Evolutionary conservation across 805 yeast species (phyloP).

Genomic region (Schwanniomyces vanrijiae): DNA sequence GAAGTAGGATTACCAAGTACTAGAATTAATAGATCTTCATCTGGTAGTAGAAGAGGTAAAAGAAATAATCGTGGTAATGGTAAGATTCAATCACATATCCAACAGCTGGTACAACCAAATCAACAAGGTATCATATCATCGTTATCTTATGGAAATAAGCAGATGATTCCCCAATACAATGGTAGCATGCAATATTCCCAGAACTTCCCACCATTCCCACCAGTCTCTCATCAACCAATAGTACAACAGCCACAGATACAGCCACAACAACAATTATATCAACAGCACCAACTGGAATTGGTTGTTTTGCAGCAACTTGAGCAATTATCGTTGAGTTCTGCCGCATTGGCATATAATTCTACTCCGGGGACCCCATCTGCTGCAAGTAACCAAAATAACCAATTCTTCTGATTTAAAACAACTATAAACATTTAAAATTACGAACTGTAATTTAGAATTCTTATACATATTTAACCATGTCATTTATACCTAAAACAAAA

Average conservation of each 20-base stretch:
- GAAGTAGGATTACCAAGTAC: conserved; percentile 73
- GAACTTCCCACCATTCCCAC: conserved; percentile 2
- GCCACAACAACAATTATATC: conserved; percentile 3
- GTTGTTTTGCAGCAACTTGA: conserved; percentile 47
- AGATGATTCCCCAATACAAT: neutral
- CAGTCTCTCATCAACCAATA: conserved; percentile 1
- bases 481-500: neutral
- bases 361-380: conserved; percentile 42
- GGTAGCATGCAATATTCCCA: conserved; percentile 5
- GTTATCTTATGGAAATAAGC: neutral
- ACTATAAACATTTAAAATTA: neutral
- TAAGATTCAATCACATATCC: neutral
- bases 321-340: conserved; percentile 45
- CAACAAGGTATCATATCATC: conserved; percentile 3
- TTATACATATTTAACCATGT: neutral
- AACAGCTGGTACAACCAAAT: conserved; percentile 1
- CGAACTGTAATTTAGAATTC: neutral
- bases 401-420: conserved; percentile 15
- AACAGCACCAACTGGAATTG: conserved; percentile 24
- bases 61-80: conserved; percentile 10
- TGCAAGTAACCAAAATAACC: conserved; percentile 19
- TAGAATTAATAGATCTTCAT: conserved; percentile 27
- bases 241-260: conserved; percentile 4
- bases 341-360: conserved; percentile 46
- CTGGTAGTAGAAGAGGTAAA: conserved; percentile 25